These are phyloP conservation scores for Paecilomyces fulvus DNA, from an alignment of 2,329 filamentous ascomycete genomes.

Conservation along the genomic window DNA sequence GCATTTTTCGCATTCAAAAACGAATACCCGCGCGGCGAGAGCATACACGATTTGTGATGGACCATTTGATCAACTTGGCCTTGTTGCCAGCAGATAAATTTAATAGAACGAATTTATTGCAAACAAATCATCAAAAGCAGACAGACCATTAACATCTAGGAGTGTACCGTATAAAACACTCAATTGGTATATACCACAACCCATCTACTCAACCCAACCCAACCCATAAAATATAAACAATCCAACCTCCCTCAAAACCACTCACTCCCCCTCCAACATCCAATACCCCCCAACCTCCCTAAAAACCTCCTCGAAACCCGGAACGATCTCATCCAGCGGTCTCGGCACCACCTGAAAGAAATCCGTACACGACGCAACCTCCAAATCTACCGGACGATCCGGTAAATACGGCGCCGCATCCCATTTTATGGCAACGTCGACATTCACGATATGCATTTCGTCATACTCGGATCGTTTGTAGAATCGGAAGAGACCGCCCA, in stretches of 20 bases:
- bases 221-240: no score
- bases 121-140: no score
- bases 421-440: background rate
- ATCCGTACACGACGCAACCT: constrained; percentile 14
- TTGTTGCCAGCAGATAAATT: background rate
- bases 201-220: no score
- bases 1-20: background rate
- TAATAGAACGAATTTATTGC: background rate
- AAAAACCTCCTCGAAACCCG: background rate
- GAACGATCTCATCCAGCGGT: constrained; percentile 14
- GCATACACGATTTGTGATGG: background rate
- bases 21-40: background rate
- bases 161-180: no score
- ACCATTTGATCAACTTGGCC: background rate
- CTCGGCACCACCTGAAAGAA: constrained; percentile 12
- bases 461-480: background rate
- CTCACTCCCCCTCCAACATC: background rate
- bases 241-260: no score
- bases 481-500: background rate
- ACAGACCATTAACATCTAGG: no score
- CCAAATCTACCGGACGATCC: constrained; percentile 8
- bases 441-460: background rate
- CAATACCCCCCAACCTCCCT: background rate
- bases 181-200: no score
- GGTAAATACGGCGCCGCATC: background rate